Evolutionary conservation across 257 asterid genomes (phyloP).

Genomic region (Scutellaria baicalensis): DNA sequence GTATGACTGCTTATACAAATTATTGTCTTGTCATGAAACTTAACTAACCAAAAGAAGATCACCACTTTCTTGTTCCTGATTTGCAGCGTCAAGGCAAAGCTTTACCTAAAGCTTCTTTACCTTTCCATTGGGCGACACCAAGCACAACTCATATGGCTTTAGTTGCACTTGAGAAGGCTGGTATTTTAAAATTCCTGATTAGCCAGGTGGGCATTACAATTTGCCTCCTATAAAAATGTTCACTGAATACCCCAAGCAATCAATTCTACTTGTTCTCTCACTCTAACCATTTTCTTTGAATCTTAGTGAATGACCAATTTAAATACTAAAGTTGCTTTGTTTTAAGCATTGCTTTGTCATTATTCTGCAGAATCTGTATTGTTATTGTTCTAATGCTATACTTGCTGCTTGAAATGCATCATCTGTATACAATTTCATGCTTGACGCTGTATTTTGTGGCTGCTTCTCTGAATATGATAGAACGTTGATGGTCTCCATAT

Average conservation of each 20-base stretch:
- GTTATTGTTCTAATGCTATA: background rate
- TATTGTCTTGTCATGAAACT: background rate
- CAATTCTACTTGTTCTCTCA: background rate
- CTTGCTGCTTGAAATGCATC: slow-evolving; percentile 5
- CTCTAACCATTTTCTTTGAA: background rate
- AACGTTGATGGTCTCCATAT: slow-evolving; percentile 93
- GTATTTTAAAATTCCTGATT: slow-evolving; percentile 72
- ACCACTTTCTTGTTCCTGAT: background rate
- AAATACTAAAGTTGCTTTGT: background rate
- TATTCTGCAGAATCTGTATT: background rate
- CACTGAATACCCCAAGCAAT: background rate
- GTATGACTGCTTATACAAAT: background rate
- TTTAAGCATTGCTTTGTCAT: background rate
- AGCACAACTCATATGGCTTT: slow-evolving; percentile 91
- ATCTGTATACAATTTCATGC: background rate
- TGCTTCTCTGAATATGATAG: slow-evolving; percentile 37
- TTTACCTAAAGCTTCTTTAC: slow-evolving; percentile 90
- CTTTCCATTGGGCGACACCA: slow-evolving; percentile 95
- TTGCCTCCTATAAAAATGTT: background rate
- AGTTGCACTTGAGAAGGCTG: slow-evolving; percentile 86
- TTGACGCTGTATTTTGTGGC: background rate
- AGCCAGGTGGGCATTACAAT: slow-evolving; percentile 63
- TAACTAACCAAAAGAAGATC: background rate
- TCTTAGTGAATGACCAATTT: background rate
- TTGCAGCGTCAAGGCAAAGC: slow-evolving; percentile 85